Evolutionary conservation across 1,284 basidiomycete genomes (phyloP).

Genomic region (Ceratobasidium sp.): DNA sequence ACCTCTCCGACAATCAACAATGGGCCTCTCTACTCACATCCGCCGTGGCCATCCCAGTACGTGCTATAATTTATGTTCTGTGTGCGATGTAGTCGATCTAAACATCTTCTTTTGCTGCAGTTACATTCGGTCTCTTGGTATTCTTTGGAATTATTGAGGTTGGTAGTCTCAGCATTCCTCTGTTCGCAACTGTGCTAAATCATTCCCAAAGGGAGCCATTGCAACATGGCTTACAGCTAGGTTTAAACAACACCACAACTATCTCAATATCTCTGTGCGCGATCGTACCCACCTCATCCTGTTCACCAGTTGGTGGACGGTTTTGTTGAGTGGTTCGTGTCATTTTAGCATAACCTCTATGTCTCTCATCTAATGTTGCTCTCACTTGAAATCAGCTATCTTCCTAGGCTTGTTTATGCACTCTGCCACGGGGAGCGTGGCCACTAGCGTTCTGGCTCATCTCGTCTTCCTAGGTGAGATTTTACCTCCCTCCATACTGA

Average conservation of each 20-base stretch:
- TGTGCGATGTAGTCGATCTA: too few relatives aligned
- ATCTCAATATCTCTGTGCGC: constrained; percentile 60
- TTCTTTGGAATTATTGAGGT: constrained; percentile 70
- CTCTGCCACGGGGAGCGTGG: constrained; percentile 55
- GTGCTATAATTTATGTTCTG: constrained; percentile 49
- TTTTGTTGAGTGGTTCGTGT: constrained; percentile 57
- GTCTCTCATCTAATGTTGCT: not conserved
- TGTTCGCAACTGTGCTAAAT: not conserved
- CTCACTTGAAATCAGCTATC: constrained; percentile 53
- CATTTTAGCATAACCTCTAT: not conserved
- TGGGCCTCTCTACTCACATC: constrained; percentile 50
- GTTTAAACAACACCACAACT: constrained; percentile 63
- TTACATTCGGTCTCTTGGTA: constrained; percentile 65
- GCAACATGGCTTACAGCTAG: constrained; percentile 72
- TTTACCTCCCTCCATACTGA: not conserved
- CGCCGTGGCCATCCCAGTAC: constrained; percentile 65
- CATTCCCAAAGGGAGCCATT: constrained; percentile 63
- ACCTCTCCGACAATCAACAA: not conserved
- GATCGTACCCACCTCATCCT: constrained; percentile 72
- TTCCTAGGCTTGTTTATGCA: constrained; percentile 67
- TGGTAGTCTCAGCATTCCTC: constrained; percentile 33
- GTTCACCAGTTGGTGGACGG: constrained; percentile 75
- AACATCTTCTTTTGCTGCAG: constrained; percentile 51
- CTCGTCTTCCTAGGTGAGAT: constrained; percentile 59
- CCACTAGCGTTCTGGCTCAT: constrained; percentile 72